Percentiles rank a stretch among this genome's conserved stretches.
phyloP scores from a whole-genome alignment of 345 rosid genomes.

The Carallia pectinifolia region DNA sequence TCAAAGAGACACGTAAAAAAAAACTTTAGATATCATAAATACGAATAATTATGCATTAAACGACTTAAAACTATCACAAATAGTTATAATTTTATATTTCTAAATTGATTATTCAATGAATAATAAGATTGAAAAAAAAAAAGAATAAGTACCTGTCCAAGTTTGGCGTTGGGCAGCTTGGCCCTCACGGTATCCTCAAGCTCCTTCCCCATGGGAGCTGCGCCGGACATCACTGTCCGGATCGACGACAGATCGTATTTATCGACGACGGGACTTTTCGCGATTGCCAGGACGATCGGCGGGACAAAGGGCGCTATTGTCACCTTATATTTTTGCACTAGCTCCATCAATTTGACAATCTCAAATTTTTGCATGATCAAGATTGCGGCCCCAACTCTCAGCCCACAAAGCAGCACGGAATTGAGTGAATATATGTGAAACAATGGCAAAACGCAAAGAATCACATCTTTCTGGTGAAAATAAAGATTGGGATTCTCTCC shows the following conservation, averaged over 20 bases:
- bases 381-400: constrained; percentile 80
- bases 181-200: constrained; percentile 71
- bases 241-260: constrained; percentile 69
- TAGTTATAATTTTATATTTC: neutral
- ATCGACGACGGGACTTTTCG: constrained; percentile 53
- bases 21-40: too few species aligned
- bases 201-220: constrained; percentile 89
- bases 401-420: constrained; percentile 67
- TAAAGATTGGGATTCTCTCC: constrained; percentile 93
- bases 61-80: too few species aligned
- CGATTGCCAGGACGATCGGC: constrained; percentile 68
- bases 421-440: constrained; percentile 79
- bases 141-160: constrained; percentile 68
- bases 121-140: neutral
- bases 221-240: constrained; percentile 70
- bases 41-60: too few species aligned
- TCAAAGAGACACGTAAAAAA: too few species aligned
- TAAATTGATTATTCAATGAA: neutral
- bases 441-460: constrained; percentile 70
- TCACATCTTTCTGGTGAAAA: constrained; percentile 62
- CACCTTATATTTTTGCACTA: constrained; percentile 58
- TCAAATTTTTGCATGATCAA: constrained; percentile 85
- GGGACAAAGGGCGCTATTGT: constrained; percentile 84
- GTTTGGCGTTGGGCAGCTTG: constrained; percentile 71
- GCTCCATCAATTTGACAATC: constrained; percentile 46